Percentiles rank a stretch among this genome's conserved stretches.
Evolutionary conservation across 768 basidiomycete genomes (phyloP).

Genomic region (Leccinum subgranulosum): DNA sequence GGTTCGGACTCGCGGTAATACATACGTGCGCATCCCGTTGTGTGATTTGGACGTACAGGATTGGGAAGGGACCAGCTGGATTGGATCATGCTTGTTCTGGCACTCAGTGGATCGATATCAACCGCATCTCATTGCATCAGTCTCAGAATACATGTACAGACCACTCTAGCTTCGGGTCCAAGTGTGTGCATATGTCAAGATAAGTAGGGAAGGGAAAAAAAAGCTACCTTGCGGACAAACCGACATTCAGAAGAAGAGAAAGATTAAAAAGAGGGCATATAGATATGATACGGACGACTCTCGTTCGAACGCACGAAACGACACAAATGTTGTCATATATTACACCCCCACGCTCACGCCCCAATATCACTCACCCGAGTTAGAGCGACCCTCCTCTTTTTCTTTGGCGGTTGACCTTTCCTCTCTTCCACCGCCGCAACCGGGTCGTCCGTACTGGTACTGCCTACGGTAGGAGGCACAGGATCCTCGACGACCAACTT

Average conservation of each 20-base stretch:
- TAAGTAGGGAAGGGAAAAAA: neutral
- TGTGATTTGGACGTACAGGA: conserved; percentile 2
- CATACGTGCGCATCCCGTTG: neutral
- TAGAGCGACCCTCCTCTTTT: conserved; percentile 78
- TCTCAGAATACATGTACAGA: conserved; percentile 22
- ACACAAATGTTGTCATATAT: neutral
- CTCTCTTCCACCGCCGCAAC: conserved; percentile 17
- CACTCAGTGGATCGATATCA: conserved; percentile 8
- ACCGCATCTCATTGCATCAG: conserved; percentile 18
- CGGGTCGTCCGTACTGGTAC: conserved; percentile 5
- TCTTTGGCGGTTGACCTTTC: conserved; percentile 66
- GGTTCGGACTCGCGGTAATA: neutral
- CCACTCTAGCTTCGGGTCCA: conserved; percentile 1
- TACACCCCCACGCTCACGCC: conserved; percentile 13
- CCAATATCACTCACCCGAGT: conserved; percentile 63
- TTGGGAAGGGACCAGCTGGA: neutral
- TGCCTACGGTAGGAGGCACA: conserved; percentile 11
- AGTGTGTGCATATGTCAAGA: conserved; percentile 11
- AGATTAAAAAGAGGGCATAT: conserved; percentile 10
- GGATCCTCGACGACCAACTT: conserved; percentile 28
- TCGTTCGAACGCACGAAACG: conserved; percentile 1
- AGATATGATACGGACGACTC: conserved; percentile 6
- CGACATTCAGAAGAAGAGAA: conserved; percentile 2
- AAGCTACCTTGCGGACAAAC: conserved; percentile 5
- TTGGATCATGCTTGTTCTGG: conserved; percentile 1